Evolutionary conservation across 345 rosid genomes (phyloP).

Genomic region (Pistacia atlantica): DNA sequence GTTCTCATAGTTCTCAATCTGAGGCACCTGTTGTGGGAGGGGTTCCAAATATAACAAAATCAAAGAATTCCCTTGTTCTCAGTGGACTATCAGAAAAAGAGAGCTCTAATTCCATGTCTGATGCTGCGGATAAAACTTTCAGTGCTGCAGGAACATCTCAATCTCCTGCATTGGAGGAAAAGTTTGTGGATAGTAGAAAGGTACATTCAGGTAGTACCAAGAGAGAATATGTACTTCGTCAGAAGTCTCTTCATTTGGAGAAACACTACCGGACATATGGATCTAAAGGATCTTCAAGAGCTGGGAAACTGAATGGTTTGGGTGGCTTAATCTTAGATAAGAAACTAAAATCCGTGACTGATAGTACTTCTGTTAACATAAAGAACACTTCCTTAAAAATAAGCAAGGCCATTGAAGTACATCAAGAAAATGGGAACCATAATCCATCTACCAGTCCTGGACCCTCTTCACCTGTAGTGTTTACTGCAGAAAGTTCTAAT

Average conservation of each 20-base stretch:
- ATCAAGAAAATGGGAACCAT: slow-evolving; percentile 42
- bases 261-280: slow-evolving; percentile 59
- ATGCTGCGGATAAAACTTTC: slow-evolving; percentile 50
- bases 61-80: slow-evolving; percentile 43
- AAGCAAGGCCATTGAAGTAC: slow-evolving; percentile 45
- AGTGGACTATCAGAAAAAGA: slow-evolving; percentile 53
- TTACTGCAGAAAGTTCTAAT: slow-evolving; percentile 34
- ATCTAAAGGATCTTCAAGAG: slow-evolving; percentile 59
- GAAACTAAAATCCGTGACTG: slow-evolving; percentile 58
- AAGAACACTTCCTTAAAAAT: slow-evolving; percentile 52
- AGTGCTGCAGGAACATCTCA: slow-evolving; percentile 48
- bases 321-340: slow-evolving; percentile 59
- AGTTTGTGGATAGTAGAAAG: slow-evolving; percentile 61
- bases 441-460: slow-evolving; percentile 27
- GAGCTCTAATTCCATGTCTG: slow-evolving; percentile 39
- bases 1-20: slow-evolving; percentile 43
- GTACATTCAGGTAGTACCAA: slow-evolving; percentile 52
- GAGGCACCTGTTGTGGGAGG: slow-evolving; percentile 42
- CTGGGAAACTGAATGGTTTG: slow-evolving; percentile 54
- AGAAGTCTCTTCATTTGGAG: slow-evolving; percentile 73
- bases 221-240: slow-evolving; percentile 71
- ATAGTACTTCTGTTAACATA: slow-evolving; percentile 42
- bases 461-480: slow-evolving; percentile 34
- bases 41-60: slow-evolving; percentile 36
- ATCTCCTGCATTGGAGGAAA: slow-evolving; percentile 60